These are phyloP conservation scores for Rhipidocladum racemiflorum DNA, from an alignment of 176 grass and related monocot species.

Conservation along the genomic window DNA sequence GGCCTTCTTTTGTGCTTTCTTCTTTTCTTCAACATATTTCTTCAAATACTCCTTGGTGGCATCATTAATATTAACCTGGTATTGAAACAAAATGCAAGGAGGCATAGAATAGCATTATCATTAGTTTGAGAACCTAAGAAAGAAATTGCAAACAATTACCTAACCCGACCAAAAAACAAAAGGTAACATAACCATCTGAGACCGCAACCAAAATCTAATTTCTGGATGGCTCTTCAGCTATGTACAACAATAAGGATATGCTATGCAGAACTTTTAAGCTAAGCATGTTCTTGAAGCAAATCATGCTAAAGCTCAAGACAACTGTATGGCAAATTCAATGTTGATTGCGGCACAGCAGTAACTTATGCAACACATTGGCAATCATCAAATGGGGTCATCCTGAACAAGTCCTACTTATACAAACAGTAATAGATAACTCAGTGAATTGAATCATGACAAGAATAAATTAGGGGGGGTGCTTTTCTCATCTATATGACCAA, in stretches of 20 bases:
- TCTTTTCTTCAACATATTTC: conserved; percentile 88
- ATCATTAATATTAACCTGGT: conserved; percentile 89
- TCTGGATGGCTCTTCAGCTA: background rate
- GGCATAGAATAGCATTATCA: background rate
- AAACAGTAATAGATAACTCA: background rate
- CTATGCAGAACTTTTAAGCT: conserved; percentile 1
- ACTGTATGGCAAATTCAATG: background rate
- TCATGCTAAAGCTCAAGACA: background rate
- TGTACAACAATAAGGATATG: background rate
- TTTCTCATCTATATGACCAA: background rate
- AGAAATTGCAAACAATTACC: conserved; percentile 17
- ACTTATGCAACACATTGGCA: background rate
- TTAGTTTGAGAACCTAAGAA: background rate
- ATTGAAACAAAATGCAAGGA: conserved; percentile 23
- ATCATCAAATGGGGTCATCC: background rate
- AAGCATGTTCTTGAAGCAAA: background rate
- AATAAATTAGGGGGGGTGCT: background rate
- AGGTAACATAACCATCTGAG: background rate
- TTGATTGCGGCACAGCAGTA: background rate
- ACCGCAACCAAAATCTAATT: background rate
- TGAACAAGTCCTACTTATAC: background rate
- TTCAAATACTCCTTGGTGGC: conserved; percentile 90
- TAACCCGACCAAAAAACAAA: conserved; percentile 24
- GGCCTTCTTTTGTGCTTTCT: conserved; percentile 61
- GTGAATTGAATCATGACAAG: background rate